phyloP scores from a whole-genome alignment of 2,329 filamentous ascomycete species.

The Domatiomyces globalis region DNA sequence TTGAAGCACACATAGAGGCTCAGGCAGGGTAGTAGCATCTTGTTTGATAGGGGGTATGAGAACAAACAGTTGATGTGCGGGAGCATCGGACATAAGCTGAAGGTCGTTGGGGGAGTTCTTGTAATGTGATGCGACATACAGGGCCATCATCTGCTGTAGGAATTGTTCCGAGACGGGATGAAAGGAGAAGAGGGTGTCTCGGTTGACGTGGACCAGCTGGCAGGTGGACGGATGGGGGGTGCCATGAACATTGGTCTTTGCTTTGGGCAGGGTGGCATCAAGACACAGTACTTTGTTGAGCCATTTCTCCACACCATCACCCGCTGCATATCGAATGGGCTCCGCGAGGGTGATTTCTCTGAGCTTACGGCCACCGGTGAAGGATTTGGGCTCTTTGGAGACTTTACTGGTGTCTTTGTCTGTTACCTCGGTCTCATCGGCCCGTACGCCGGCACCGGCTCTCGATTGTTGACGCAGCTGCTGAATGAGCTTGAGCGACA shows the following conservation, averaged over 20 bases:
- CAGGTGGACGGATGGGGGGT: slow-evolving; percentile 85
- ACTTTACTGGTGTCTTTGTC: slow-evolving; percentile 67
- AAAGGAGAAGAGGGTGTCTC: slow-evolving; percentile 95
- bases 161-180: slow-evolving; percentile 95
- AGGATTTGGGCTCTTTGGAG: slow-evolving; percentile 45
- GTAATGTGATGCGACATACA: slow-evolving; percentile 95
- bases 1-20: slow-evolving; percentile 89
- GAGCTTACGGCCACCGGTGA: slow-evolving; percentile 58
- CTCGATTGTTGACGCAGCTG: slow-evolving; percentile 88
- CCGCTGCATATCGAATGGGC: slow-evolving; percentile 85
- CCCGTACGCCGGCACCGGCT: slow-evolving; percentile 41
- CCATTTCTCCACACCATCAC: slow-evolving; percentile 90
- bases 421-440: slow-evolving; percentile 51
- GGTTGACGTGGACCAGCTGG: slow-evolving; percentile 84
- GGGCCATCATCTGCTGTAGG: slow-evolving; percentile 91
- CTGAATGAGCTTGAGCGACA: slow-evolving; percentile 93
- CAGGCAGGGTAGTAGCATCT: slow-evolving; percentile 63
- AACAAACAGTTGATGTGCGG: slow-evolving; percentile 90
- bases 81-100: slow-evolving; percentile 96
- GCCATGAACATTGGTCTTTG: slow-evolving; percentile 57
- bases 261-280: slow-evolving; percentile 74
- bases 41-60: slow-evolving; percentile 75
- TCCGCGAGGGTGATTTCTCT: slow-evolving; percentile 87
- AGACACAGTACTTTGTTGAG: slow-evolving; percentile 86
- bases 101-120: slow-evolving; percentile 97